These are phyloP conservation scores for Diaporthe eres DNA, from an alignment of 2,329 filamentous ascomycete genomes.

Conservation along the genomic window DNA sequence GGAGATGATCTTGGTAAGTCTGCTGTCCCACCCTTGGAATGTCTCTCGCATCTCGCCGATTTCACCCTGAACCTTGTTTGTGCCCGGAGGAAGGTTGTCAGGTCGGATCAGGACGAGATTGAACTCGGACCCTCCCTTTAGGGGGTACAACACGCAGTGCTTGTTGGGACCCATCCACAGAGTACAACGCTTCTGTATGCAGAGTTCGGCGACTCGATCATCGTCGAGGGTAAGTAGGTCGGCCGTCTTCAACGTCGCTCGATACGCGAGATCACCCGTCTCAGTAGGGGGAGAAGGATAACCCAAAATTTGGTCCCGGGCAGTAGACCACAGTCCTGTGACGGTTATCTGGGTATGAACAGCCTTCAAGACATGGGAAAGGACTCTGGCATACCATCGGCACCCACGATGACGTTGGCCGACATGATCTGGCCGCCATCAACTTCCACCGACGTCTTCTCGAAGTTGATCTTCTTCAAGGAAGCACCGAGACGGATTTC, in stretches of 20 bases:
- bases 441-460: slow-evolving; percentile 25
- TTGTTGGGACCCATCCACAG: slow-evolving; percentile 3
- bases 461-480: slow-evolving; percentile 27
- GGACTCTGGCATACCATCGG: slow-evolving; percentile 29
- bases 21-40: slow-evolving; percentile 34
- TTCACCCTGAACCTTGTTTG: slow-evolving; percentile 14
- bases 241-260: slow-evolving; percentile 8
- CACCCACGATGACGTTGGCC: slow-evolving; percentile 32
- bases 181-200: not conserved
- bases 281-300: not conserved
- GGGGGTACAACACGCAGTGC: not conserved
- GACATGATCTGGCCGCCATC: slow-evolving; percentile 23
- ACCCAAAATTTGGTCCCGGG: slow-evolving; percentile 3
- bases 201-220: slow-evolving; percentile 2
- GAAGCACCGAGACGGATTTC: slow-evolving; percentile 26
- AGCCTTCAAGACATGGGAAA: not conserved
- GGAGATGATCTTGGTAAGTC: slow-evolving; percentile 22
- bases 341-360: slow-evolving; percentile 15
- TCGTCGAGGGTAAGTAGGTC: slow-evolving; percentile 31
- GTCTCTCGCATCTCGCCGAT: slow-evolving; percentile 34
- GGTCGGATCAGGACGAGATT: not conserved
- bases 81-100: not conserved
- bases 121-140: not conserved
- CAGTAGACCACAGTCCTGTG: not conserved
- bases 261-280: slow-evolving; percentile 9